Evolutionary conservation across 177 flowering plant genomes (phyloP), one percentile per base, ranked within the genome.

Genomic region (Vitis hybrid): DNA sequence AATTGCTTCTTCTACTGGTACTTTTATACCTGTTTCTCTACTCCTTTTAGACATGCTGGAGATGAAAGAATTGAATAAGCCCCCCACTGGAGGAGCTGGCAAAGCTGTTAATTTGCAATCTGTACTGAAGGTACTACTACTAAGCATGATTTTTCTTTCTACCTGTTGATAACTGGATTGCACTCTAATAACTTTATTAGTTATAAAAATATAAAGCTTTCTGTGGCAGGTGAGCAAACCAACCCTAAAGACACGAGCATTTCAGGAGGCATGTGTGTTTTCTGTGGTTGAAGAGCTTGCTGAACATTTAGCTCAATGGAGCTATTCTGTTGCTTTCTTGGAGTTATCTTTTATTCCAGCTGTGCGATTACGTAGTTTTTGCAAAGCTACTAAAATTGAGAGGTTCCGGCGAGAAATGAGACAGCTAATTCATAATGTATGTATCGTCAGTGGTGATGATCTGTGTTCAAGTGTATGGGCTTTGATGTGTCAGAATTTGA

Each of bases 241-340:
- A 51, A 74, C 77, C 12, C 57, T 94, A 69, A 94, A 88, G 85
- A 91, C 97, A 31, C 82, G 92, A 66, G 82, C 92, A 55, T 93
- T 90, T 77, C 99, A 95, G 78, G 99, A 95, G 82, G 97, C 90
- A 66, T 95, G 97, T 76, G 92, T 95, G 5, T 82, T 78, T 72
- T 82, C 92, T 70, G 95, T 95, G 58, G 77, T 87, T 62, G 97
- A 91, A 74, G 93, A 93, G 76, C 87, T 93, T 70, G 85, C 91
- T 61, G 99, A 91, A 74, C 99, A 95, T 80, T 80, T 95, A 66
- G 82, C 93, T 70, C 98, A 89, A 58, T 95, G 98, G 97, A 95
- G 99, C 81, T 90, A 90, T 72, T 91, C 97, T 66, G 81, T 88
- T 80, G 88, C 97, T 59, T 95, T 95, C 79, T 85, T 87, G 74